Evolutionary conservation across 2,329 filamentous ascomycete genomes (phyloP).

Genomic region (Ilyonectria destructans): DNA sequence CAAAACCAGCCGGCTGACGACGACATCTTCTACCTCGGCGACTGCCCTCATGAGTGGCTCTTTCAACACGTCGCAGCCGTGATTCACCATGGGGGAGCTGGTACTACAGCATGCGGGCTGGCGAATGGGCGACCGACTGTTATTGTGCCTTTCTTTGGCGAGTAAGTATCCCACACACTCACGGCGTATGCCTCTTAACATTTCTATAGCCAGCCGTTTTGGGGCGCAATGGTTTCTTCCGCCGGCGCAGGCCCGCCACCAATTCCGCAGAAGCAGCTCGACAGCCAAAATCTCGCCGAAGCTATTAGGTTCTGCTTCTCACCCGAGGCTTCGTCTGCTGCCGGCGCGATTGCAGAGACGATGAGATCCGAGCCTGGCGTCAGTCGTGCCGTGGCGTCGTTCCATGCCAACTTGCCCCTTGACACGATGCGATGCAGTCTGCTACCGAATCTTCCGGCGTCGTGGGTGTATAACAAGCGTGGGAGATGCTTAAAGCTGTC

Average conservation of each 20-base stretch:
- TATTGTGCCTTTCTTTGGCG: constrained; percentile 82
- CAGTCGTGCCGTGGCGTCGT: background rate
- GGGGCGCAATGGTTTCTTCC: constrained; percentile 37
- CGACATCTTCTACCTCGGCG: constrained; percentile 78
- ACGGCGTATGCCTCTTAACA: fast-evolving
- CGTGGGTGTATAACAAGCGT: no score
- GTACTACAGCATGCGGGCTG: constrained; percentile 80
- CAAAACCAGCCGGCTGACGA: constrained; percentile 62
- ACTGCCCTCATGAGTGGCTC: constrained; percentile 82
- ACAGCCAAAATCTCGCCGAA: constrained; percentile 9
- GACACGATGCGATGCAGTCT: no score
- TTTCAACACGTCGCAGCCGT: constrained; percentile 77
- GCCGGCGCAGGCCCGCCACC: constrained; percentile 31
- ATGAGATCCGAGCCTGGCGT: constrained; percentile 39
- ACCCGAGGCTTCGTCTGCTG: constrained; percentile 12
- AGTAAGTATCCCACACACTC: constrained; percentile 23
- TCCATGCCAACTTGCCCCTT: no score
- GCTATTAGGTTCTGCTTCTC: constrained; percentile 19
- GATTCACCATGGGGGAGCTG: constrained; percentile 81
- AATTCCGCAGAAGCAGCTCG: constrained; percentile 25
- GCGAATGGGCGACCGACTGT: constrained; percentile 79
- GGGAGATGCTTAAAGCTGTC: no score
- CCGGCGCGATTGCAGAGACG: constrained; percentile 6
- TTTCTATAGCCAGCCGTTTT: constrained; percentile 33
- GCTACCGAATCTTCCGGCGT: no score